Base-by-base conservation (phyloP, 73 alveolate species). In the Diophrys appendiculata region DNA sequence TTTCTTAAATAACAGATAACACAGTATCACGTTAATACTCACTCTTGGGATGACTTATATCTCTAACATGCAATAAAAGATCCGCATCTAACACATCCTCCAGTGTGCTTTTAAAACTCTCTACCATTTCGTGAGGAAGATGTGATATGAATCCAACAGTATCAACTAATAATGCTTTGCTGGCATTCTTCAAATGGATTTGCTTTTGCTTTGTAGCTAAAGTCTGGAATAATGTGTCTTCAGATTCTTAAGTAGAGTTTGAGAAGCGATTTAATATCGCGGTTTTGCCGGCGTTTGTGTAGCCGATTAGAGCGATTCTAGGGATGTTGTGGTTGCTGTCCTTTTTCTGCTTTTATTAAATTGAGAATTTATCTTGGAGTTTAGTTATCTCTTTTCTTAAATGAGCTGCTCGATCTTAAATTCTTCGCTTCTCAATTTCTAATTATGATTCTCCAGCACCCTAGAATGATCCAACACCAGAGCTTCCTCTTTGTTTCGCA, bases 231-330 rank as follows among this genome's bases (percentile, higher is more conserved):
- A 94, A 84, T 31, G 60, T 24, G 76, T 94, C 94, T 64, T 87
- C 81, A 52, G 90, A 72, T 23, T 82, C 95, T 2, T 83, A 88
- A 1, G 83, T 78, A n/a, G 90, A 68, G 33, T 85, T 76, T 32
- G 95, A 83, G 24, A 90, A 30, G 23, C 81, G 35, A 76, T 94
- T 94, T 90, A 92, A 81, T 32, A 94, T 64, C 33, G 97, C 95
- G 28, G 97, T 92, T 76, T 94, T 94, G 0, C 99, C 99, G 52
- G 97, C 99, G 81, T 94, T 94, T 14, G 99, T 94, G 55, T 94
- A 94, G 13, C 99, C 99, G 64, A 83, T 72, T 25, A 94, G 65
- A 23, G 97, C 99, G 0, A 94, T 72, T 11, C 90, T 64, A 14
- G 99, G 97, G 0, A 85, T 71, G 24, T 85, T 84, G 2, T 81